Conservation (phyloP, 371 early-diverging fungal genomes). For the Saksenaea oblongispora region DNA sequence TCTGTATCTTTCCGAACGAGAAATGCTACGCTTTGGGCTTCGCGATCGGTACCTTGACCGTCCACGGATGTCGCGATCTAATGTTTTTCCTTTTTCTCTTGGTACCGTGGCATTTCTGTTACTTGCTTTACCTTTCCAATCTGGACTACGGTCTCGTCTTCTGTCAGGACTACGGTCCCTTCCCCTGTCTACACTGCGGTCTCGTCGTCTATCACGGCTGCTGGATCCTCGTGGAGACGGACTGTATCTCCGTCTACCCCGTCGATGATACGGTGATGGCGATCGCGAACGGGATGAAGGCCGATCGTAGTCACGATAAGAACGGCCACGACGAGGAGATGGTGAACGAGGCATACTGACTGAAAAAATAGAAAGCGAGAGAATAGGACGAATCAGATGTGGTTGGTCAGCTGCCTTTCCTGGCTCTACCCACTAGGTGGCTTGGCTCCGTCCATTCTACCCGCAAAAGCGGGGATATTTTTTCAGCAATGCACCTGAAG, state of each 20-base stretch:
- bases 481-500: no score
- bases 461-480: no score
- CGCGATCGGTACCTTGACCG: slow-evolving; percentile 6
- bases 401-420: no score
- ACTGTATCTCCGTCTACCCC: slow-evolving; percentile 10
- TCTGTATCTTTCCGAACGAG: slow-evolving; percentile 7
- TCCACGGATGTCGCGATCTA: slow-evolving; percentile 11
- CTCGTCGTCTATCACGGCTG: slow-evolving; percentile 10
- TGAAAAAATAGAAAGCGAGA: neutral
- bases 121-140: slow-evolving; percentile 6
- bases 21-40: neutral
- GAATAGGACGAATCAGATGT: neutral
- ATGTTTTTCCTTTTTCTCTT: neutral
- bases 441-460: no score
- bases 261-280: slow-evolving; percentile 18
- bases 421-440: no score
- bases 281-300: slow-evolving; percentile 37
- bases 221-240: slow-evolving; percentile 14
- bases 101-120: no score
- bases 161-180: slow-evolving; percentile 8
- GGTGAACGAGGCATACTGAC: slow-evolving; percentile 40
- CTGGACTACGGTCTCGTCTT: slow-evolving; percentile 9
- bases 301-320: slow-evolving; percentile 45
- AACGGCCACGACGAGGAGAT: slow-evolving; percentile 34
- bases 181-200: slow-evolving; percentile 7